Conservation (phyloP, 345 rosid genomes). For the Trapa bicornis region DNA sequence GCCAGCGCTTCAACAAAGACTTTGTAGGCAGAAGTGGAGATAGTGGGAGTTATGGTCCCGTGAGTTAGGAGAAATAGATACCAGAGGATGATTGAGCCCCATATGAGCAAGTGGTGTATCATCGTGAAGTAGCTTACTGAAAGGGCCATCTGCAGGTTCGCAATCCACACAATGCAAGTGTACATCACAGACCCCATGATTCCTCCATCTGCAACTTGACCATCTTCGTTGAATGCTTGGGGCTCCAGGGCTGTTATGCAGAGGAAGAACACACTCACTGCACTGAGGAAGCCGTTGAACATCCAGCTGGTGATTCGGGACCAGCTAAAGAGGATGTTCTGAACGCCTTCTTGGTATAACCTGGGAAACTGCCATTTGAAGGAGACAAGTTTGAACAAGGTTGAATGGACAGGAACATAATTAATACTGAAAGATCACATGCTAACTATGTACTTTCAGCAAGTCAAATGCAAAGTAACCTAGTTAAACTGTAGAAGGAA, state of each 20-base stretch:
- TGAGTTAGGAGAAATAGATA: conserved; percentile 53
- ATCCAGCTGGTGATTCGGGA: conserved; percentile 59
- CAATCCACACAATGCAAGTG: conserved; percentile 70
- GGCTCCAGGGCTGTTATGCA: conserved; percentile 48
- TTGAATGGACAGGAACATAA: neutral
- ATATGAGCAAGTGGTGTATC: conserved; percentile 48
- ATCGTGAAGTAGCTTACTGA: conserved; percentile 61
- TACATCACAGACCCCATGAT: conserved; percentile 64
- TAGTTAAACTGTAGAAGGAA: too few relatives aligned
- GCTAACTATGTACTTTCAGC: neutral
- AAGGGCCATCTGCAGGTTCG: conserved; percentile 69
- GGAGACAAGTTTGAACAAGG: conserved; percentile 5
- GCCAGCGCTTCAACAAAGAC: conserved; percentile 71
- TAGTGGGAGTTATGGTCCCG: conserved; percentile 34
- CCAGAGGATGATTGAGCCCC: conserved; percentile 69
- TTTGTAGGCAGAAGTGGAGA: conserved; percentile 39
- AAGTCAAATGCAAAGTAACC: neutral
- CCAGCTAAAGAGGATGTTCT: conserved; percentile 80
- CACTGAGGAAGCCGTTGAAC: conserved; percentile 56
- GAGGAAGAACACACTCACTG: conserved; percentile 48
- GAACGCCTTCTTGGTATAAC: conserved; percentile 84
- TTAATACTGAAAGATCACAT: too few relatives aligned
- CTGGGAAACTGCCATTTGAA: conserved; percentile 49
- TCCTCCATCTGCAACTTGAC: conserved; percentile 54
- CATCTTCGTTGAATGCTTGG: conserved; percentile 55